phyloP scores from a whole-genome alignment of 2,329 filamentous ascomycete species.

The Phaeosphaeriaceae sp. region DNA sequence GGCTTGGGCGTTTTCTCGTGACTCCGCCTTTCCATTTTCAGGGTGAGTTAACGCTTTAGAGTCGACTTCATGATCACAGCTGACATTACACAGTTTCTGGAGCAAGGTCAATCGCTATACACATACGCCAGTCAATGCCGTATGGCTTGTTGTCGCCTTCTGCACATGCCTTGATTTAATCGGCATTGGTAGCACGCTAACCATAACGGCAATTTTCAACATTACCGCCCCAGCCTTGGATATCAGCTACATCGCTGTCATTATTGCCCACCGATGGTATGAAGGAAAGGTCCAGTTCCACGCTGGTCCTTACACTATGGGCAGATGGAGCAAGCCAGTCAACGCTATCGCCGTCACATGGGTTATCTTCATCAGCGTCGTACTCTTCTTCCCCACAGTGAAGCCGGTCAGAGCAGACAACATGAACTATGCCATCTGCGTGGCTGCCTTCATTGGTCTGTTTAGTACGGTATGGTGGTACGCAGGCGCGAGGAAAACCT shows the following conservation, averaged over 20 bases:
- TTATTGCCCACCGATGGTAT: slow-evolving; percentile 63
- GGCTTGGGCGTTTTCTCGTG: slow-evolving; percentile 67
- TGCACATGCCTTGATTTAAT: slow-evolving; percentile 60
- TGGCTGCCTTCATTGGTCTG: slow-evolving; percentile 57
- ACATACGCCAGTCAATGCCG: slow-evolving; percentile 66
- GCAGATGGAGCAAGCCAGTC: slow-evolving; percentile 60
- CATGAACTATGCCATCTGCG: slow-evolving; percentile 58
- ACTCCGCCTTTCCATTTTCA: slow-evolving; percentile 67
- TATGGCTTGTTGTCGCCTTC: slow-evolving; percentile 68
- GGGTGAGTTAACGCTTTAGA: slow-evolving; percentile 45
- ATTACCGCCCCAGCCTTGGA: slow-evolving; percentile 55
- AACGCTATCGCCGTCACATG: slow-evolving; percentile 65
- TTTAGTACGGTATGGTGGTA: slow-evolving; percentile 56
- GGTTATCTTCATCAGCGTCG: slow-evolving; percentile 67
- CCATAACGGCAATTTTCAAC: slow-evolving; percentile 58
- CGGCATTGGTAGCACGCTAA: slow-evolving; percentile 58
- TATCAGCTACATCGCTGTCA: slow-evolving; percentile 66
- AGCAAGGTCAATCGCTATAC: slow-evolving; percentile 61
- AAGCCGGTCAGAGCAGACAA: slow-evolving; percentile 52
- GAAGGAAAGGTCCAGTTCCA: slow-evolving; percentile 60
- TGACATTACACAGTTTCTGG: slow-evolving; percentile 53
- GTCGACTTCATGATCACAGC: slow-evolving; percentile 10
- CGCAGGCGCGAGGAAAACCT: slow-evolving; percentile 54
- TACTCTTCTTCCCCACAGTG: slow-evolving; percentile 61
- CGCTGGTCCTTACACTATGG: slow-evolving; percentile 64